Evolutionary conservation across 192 early-diverging fungal species (phyloP).

Genomic region (Allomyces macrogynus): DNA sequence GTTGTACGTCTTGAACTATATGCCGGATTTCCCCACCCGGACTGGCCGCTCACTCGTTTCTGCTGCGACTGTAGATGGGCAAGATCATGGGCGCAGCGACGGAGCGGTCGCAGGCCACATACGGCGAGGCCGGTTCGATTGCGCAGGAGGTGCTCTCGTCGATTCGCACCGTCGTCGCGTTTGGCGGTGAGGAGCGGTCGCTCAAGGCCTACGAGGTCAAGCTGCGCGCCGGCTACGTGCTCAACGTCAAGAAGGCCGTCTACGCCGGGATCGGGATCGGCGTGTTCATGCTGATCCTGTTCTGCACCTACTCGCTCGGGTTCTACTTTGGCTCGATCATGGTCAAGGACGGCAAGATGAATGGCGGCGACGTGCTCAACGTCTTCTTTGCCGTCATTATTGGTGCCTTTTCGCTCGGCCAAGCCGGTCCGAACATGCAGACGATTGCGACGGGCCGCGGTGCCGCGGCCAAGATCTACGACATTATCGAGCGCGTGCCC

Average conservation of each 20-base stretch:
- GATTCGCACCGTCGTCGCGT: constrained; percentile 75
- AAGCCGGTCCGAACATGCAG: constrained; percentile 48
- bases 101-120: constrained; percentile 35
- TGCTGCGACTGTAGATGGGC: constrained; percentile 27
- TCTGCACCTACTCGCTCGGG: constrained; percentile 18
- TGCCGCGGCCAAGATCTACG: constrained; percentile 60
- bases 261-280: constrained; percentile 53
- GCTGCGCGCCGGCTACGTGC: constrained; percentile 36
- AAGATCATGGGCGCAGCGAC: constrained; percentile 24
- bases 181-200: constrained; percentile 57
- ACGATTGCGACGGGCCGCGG: constrained; percentile 59
- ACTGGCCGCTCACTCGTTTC: constrained; percentile 17
- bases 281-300: constrained; percentile 53
- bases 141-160: constrained; percentile 65
- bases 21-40: constrained; percentile 6
- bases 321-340: constrained; percentile 27
- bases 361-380: constrained; percentile 36
- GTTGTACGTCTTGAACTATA: constrained; percentile 1
- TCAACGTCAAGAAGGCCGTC: constrained; percentile 39
- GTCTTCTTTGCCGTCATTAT: constrained; percentile 81
- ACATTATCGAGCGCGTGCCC: constrained; percentile 61
- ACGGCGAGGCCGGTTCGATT: constrained; percentile 63
- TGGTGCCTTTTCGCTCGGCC: constrained; percentile 42
- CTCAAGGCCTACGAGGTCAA: constrained; percentile 31
- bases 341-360: constrained; percentile 19